Percentiles rank a stretch among this genome's conserved stretches.
Conservation (phyloP, 306 rosid species). For the Alnus glutinosa region DNA sequence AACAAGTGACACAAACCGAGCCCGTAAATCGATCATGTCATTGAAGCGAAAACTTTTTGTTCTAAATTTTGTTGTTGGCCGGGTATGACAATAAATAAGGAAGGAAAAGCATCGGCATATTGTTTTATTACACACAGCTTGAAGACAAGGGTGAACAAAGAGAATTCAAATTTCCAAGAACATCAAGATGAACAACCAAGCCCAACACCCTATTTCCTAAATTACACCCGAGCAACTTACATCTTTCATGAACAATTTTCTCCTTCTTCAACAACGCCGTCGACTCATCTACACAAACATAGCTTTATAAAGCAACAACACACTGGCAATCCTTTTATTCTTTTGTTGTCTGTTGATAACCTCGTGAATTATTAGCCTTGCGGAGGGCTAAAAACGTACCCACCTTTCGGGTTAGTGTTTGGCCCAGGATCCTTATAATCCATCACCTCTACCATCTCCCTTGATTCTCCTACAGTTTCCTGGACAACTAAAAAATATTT, state of each 20-base stretch:
- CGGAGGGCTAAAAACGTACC: slow-evolving; percentile 42
- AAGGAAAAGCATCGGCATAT: background rate
- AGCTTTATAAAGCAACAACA: background rate
- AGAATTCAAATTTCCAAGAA: background rate
- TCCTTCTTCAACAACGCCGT: background rate
- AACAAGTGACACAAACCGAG: too few species aligned
- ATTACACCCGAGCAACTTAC: background rate
- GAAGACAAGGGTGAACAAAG: background rate
- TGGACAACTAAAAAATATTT: slow-evolving; percentile 26
- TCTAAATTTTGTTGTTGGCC: too few species aligned
- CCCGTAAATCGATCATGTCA: too few species aligned
- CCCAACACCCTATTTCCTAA: background rate
- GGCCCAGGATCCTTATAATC: slow-evolving; percentile 79
- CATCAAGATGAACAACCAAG: background rate
- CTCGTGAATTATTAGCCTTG: slow-evolving; percentile 3
- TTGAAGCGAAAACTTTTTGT: too few species aligned
- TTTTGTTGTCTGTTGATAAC: background rate
- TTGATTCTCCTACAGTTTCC: slow-evolving; percentile 33
- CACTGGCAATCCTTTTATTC: background rate
- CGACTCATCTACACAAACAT: background rate
- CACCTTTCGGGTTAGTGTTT: slow-evolving; percentile 66
- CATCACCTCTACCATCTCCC: slow-evolving; percentile 34
- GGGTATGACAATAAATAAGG: too few species aligned
- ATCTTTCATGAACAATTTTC: background rate
- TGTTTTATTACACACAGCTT: background rate